phyloP scores from a whole-genome alignment of 2,329 filamentous ascomycete genomes.

The Trichoderma semiorbis region DNA sequence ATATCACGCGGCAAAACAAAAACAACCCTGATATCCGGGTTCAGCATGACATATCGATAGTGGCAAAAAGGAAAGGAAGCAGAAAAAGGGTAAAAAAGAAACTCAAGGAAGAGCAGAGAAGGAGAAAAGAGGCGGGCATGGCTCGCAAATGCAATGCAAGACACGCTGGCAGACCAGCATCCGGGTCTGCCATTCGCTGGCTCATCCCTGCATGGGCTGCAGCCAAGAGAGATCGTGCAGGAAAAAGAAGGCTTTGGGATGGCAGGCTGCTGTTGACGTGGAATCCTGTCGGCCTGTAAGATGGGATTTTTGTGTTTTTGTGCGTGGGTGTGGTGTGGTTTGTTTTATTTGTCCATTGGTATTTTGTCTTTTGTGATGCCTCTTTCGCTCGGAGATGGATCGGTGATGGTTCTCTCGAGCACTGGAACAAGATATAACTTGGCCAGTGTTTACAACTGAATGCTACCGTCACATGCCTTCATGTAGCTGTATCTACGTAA shows the following conservation, averaged over 20 bases:
- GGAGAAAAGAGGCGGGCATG: background rate
- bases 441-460: background rate
- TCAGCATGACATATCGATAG: background rate
- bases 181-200: conserved; percentile 9
- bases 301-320: background rate
- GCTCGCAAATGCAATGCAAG: conserved; percentile 27
- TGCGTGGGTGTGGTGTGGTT: background rate
- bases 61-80: background rate
- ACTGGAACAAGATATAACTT: background rate
- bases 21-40: background rate
- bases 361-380: background rate
- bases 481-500: background rate
- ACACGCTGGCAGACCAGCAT: conserved; percentile 27
- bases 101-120: background rate
- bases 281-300: conserved; percentile 4
- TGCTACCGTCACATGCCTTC: background rate
- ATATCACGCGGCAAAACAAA: background rate
- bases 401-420: background rate
- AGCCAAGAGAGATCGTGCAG: conserved; percentile 17
- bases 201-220: conserved; percentile 11
- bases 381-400: background rate
- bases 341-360: background rate
- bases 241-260: background rate
- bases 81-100: background rate
- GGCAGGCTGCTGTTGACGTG: conserved; percentile 11